Conservation (phyloP, 2,329 filamentous ascomycete genomes). For the Aspergillus ochraceus region DNA sequence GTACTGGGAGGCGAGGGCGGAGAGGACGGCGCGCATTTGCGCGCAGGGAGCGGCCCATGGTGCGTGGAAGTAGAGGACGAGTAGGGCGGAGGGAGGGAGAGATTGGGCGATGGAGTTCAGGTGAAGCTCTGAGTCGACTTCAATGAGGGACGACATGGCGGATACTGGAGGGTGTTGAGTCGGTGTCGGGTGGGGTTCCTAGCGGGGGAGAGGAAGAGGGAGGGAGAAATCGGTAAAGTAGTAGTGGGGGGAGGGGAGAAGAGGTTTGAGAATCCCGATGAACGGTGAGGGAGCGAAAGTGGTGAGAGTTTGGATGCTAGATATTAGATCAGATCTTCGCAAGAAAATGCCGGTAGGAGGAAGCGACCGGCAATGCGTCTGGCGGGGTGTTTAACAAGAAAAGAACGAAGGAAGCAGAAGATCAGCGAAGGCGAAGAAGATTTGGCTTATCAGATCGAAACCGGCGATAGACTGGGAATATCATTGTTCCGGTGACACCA, state of each 20-base stretch:
- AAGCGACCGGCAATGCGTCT: background rate
- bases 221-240: constrained; percentile 1
- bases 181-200: constrained; percentile 1
- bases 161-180: background rate
- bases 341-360: background rate
- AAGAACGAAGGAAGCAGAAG: background rate
- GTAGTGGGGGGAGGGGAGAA: background rate
- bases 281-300: background rate
- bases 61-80: constrained; percentile 91
- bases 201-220: constrained; percentile 1
- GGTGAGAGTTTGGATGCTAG: background rate
- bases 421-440: background rate
- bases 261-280: background rate
- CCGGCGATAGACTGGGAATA: background rate
- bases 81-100: constrained; percentile 68
- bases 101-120: constrained; percentile 48
- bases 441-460: background rate
- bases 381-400: background rate
- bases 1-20: constrained; percentile 83
- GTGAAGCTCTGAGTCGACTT: constrained; percentile 79
- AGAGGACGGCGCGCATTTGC: constrained; percentile 86
- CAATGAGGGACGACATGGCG: constrained; percentile 72
- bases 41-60: constrained; percentile 95
- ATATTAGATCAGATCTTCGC: constrained; percentile 8
- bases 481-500: constrained; percentile 2